Base-by-base conservation (phyloP, 257 asterid genomes). In the Solanum tarapatanum region DNA sequence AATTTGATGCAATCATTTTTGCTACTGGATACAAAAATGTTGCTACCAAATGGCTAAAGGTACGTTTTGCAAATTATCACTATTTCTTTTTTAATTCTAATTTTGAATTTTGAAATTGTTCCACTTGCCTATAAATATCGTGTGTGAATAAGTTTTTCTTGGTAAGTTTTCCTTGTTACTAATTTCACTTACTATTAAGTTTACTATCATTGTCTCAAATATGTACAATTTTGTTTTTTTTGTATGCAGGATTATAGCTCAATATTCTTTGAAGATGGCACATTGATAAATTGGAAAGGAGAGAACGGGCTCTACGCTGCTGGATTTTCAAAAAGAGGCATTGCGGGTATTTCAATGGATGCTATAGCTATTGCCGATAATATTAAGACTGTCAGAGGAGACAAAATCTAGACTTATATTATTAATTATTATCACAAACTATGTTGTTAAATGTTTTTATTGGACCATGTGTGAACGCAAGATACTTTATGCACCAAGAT, bases 11-110 rank as follows among this genome's bases (percentile, higher is more conserved):
- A 33, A 88, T 94, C 26, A 23, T 95, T 62, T 92, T 95, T 69
- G 95, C 96, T 51, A 93, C 96, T 3, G 96, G 97, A 30, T 95
- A 89, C 64, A 90, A 33, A 41, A 93, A 93, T 90, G 90, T 91
- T 2, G 95, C 93, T 48, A 48, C 48, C 6, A 88, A 80, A 82
- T 93, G 94, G 98, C 91, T 93, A 12, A 83, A 90, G 94, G 94
- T 72, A 72, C 5, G 24, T 72, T 2, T 72, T 72, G 43, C 24
- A 32, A 72, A 72, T 72, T 0, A 7, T 72, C 41, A 70, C 21
- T 33, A 30, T 6, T 28, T 14, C 19, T 6, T 69, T 3, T 13
- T 7, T 3, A 7, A 6, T 16, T 72, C 24, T 17, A 32, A 73
- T 9, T 19, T 73, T 73, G 48, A 73, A 6, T 33, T 26, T 32